Evolutionary conservation across 2,329 filamentous ascomycete species (phyloP).

Genomic region (Beauveria medogensis): DNA sequence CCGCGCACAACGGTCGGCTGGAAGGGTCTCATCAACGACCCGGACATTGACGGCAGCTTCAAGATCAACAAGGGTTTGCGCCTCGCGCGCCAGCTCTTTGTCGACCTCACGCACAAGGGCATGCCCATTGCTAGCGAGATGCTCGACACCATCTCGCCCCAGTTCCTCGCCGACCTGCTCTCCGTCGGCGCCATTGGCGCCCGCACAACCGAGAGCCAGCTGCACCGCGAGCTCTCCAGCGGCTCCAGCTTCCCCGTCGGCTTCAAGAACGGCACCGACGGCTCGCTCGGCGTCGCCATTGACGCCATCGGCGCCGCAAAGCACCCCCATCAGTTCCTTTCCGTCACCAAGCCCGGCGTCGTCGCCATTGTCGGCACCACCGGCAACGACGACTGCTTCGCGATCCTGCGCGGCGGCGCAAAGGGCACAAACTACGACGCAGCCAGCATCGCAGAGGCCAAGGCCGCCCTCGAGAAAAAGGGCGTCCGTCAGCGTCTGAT

Average conservation of each 20-base stretch:
- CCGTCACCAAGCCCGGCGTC: slow-evolving; percentile 94
- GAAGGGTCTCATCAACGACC: slow-evolving; percentile 99
- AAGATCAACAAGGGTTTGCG: slow-evolving; percentile 98
- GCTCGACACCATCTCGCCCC: slow-evolving; percentile 96
- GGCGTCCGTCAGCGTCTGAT: slow-evolving; percentile 73
- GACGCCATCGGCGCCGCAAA: slow-evolving; percentile 84
- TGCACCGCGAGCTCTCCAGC: slow-evolving; percentile 91
- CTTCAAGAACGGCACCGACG: slow-evolving; percentile 99
- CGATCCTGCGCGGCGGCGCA: slow-evolving; percentile 86
- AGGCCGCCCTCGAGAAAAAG: slow-evolving; percentile 67
- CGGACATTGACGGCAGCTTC: slow-evolving; percentile 93
- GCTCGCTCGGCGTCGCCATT: slow-evolving; percentile 81
- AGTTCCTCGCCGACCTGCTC: slow-evolving; percentile 94
- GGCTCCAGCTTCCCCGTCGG: slow-evolving; percentile 96
- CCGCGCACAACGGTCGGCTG: slow-evolving; percentile 95
- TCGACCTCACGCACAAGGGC: slow-evolving; percentile 75
- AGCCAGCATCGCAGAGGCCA: slow-evolving; percentile 74
- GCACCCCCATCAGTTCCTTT: slow-evolving; percentile 97
- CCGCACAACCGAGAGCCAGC: slow-evolving; percentile 90
- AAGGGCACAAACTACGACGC: slow-evolving; percentile 91
- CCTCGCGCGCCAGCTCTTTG: slow-evolving; percentile 86
- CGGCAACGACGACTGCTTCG: slow-evolving; percentile 95
- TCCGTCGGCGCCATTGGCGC: slow-evolving; percentile 93
- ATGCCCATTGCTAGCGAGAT: slow-evolving; percentile 97
- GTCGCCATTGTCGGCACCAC: slow-evolving; percentile 89